Conservation (phyloP, 768 basidiomycete species). For the Trametes cubensis region DNA sequence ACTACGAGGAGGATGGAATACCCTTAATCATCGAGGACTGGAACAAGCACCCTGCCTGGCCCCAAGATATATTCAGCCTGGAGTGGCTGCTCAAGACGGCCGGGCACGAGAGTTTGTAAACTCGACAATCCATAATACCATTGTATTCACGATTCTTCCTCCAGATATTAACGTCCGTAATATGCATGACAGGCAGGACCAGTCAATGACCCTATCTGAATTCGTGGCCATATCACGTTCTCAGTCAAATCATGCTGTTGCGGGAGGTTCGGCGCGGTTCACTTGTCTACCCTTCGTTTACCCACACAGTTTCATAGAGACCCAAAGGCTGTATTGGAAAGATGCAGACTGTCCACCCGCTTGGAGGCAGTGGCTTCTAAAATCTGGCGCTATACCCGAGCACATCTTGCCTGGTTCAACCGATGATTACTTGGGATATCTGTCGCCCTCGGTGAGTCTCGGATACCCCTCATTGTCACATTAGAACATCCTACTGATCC, state of each 20-base stretch:
- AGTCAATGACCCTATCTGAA: conserved; percentile 49
- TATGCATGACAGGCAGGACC: conserved; percentile 59
- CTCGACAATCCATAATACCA: conserved; percentile 28
- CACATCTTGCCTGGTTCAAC: conserved; percentile 53
- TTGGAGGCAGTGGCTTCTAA: conserved; percentile 67
- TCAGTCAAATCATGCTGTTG: neutral
- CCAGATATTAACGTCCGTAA: conserved; percentile 67
- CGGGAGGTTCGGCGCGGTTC: conserved; percentile 19
- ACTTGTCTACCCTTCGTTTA: neutral
- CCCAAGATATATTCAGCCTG: conserved; percentile 51
- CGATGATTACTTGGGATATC: conserved; percentile 60
- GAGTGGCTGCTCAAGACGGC: conserved; percentile 52
- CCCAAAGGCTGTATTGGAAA: conserved; percentile 73
- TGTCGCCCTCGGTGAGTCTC: conserved; percentile 53
- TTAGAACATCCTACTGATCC: neutral
- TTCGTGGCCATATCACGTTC: conserved; percentile 49
- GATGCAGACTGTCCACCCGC: conserved; percentile 67
- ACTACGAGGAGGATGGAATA: conserved; percentile 52
- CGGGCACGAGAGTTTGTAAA: conserved; percentile 27
- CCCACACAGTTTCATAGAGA: conserved; percentile 43
- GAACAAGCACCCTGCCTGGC: conserved; percentile 61
- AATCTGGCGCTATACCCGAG: conserved; percentile 51
- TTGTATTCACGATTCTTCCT: neutral
- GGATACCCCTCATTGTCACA: neutral
- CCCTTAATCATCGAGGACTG: conserved; percentile 70